Conservation (phyloP, 768 basidiomycete species). For the Leucocoprinus sp. region DNA sequence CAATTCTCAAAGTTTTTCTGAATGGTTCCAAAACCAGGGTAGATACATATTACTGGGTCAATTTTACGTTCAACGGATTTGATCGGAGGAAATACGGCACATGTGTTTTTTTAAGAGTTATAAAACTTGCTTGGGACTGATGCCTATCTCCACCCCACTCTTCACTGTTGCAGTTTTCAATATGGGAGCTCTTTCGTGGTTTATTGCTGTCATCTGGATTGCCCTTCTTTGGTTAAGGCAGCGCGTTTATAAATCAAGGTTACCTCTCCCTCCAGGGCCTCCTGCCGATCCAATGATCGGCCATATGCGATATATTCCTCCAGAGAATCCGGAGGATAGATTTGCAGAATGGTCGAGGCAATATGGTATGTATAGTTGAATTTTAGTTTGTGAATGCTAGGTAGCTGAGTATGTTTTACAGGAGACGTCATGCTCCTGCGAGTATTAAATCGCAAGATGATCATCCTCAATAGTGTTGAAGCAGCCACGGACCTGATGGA, state of each 20-base stretch:
- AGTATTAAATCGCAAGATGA: conserved; percentile 2
- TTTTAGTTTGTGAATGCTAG: not conserved
- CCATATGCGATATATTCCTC: not conserved
- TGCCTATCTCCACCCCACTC: too few species aligned
- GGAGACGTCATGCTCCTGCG: conserved; percentile 5
- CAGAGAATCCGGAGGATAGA: not conserved
- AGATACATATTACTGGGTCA: too few species aligned
- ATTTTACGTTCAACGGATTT: too few species aligned
- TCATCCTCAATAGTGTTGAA: conserved; percentile 13
- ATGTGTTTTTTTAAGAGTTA: too few species aligned
- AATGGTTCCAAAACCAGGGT: too few species aligned
- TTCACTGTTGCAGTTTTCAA: too few species aligned
- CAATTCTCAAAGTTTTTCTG: too few species aligned
- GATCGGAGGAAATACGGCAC: too few species aligned
- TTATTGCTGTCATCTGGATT: too few species aligned
- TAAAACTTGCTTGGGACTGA: too few species aligned
- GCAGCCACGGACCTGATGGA: conserved; percentile 16
- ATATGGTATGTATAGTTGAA: not conserved
- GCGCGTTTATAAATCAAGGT: not conserved
- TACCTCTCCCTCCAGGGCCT: not conserved
- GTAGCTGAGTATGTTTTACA: not conserved
- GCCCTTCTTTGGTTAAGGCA: too few species aligned
- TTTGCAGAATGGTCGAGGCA: not conserved
- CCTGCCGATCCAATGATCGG: not conserved
- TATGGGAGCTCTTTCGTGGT: too few species aligned